Percentiles rank a stretch among this genome's conserved stretches.
Conservation (phyloP, 768 basidiomycete species). For the Mrakia gelida region DNA sequence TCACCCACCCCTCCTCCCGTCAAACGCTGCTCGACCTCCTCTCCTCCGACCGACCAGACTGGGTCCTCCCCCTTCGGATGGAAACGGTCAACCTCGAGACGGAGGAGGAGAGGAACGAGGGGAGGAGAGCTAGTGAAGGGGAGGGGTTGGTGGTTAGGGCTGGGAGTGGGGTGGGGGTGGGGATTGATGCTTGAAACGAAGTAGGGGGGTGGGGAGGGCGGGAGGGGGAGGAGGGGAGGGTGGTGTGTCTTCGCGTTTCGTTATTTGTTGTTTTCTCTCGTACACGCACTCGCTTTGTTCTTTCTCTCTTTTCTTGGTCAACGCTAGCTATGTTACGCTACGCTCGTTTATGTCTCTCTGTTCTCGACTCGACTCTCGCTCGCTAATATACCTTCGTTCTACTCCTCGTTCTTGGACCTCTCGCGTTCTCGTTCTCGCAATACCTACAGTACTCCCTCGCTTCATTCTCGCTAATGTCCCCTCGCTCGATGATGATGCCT, state of each 20-base stretch:
- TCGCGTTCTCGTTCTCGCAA: no score
- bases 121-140: neutral
- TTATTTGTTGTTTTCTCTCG: no score
- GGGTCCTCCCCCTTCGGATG: neutral
- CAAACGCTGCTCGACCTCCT: neutral
- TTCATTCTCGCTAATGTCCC: no score
- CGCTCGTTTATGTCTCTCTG: no score
- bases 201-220: neutral
- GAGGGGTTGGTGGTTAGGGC: neutral
- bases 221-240: neutral
- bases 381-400: no score
- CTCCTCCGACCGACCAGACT: neutral
- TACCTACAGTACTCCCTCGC: no score
- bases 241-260: neutral
- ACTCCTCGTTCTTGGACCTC: no score
- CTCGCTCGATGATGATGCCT: no score
- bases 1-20: conserved; percentile 15
- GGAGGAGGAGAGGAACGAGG: neutral
- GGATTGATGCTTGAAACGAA: neutral
- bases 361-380: no score
- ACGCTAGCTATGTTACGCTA: no score
- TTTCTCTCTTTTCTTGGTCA: no score
- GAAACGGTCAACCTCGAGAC: neutral
- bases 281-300: no score
- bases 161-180: neutral